Percentiles rank a stretch among this genome's conserved stretches.
Conservation (phyloP, 2,329 filamentous ascomycete genomes). For the Dryadomyces sulphureus region DNA sequence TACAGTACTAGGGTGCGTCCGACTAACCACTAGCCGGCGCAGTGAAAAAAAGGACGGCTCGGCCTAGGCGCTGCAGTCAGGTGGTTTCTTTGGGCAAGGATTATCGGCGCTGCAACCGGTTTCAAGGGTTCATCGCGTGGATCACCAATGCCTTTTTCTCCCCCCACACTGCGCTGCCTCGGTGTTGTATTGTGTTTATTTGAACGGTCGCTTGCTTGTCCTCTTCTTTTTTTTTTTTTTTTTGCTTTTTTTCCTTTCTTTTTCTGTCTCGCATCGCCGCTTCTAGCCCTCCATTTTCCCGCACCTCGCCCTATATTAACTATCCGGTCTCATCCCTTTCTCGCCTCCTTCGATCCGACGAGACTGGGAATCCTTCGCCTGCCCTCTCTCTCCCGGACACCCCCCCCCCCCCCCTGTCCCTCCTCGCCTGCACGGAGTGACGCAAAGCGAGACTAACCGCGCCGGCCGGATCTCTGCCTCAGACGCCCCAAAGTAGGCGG, state of each 20-base stretch:
- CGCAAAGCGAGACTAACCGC: too few species aligned
- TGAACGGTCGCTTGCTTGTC: not conserved
- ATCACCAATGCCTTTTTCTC: not conserved
- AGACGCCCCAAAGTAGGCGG: too few species aligned
- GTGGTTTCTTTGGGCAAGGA: not conserved
- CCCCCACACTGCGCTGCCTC: not conserved
- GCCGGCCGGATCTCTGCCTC: too few species aligned
- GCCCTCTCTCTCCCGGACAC: too few species aligned
- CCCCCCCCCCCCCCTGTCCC: too few species aligned
- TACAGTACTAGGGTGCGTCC: slow-evolving; percentile 2
- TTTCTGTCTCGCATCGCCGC: not conserved
- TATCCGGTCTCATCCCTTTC: too few species aligned
- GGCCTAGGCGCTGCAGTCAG: not conserved
- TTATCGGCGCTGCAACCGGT: not conserved
- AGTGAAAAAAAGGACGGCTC: not conserved
- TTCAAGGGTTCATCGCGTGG: slow-evolving; percentile 1
- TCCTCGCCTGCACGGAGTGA: too few species aligned
- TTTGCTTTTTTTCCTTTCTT: not conserved
- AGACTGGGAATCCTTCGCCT: too few species aligned
- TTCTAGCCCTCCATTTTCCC: not conserved
- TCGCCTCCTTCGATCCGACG: too few species aligned
- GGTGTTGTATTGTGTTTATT: not conserved
- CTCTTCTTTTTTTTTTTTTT: not conserved
- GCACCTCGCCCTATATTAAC: too few species aligned
- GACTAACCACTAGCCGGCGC: not conserved